phyloP scores from a whole-genome alignment of 1,284 basidiomycete genomes.

The Heterobasidion irregulare region DNA sequence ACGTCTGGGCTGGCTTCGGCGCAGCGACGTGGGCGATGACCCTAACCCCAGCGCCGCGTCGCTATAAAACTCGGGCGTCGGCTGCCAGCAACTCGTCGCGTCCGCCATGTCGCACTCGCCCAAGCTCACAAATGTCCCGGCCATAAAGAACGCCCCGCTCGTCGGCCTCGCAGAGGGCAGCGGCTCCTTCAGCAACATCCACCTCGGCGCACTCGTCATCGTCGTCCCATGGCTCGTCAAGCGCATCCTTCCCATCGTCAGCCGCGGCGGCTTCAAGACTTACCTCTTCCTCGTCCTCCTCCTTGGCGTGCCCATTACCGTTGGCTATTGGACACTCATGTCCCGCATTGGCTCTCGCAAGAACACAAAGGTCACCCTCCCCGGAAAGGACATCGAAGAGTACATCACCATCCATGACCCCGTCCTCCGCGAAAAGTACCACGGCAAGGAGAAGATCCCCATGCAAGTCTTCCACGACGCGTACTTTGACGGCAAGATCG shows the following conservation, averaged over 20 bases:
- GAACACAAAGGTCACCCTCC: slow-evolving; percentile 85
- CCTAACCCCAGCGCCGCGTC: not conserved
- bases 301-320: slow-evolving; percentile 68
- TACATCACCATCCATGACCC: slow-evolving; percentile 91
- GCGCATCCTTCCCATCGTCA: slow-evolving; percentile 68
- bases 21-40: not conserved
- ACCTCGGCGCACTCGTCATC: slow-evolving; percentile 73
- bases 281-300: slow-evolving; percentile 75
- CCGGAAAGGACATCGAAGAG: slow-evolving; percentile 78
- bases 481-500: slow-evolving; percentile 95
- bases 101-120: slow-evolving; percentile 35
- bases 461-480: slow-evolving; percentile 98
- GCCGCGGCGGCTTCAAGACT: slow-evolving; percentile 75
- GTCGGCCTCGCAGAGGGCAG: slow-evolving; percentile 82
- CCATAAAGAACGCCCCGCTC: slow-evolving; percentile 80
- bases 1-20: not conserved
- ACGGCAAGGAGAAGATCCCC: slow-evolving; percentile 86
- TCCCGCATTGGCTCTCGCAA: slow-evolving; percentile 77
- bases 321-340: slow-evolving; percentile 89
- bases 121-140: slow-evolving; percentile 53
- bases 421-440: slow-evolving; percentile 73
- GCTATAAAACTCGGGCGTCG: not conserved
- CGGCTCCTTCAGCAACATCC: slow-evolving; percentile 74
- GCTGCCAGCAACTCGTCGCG: not conserved
- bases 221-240: slow-evolving; percentile 80